Evolutionary conservation across 768 basidiomycete species (phyloP), one percentile per base, ranked within the genome.

Genomic region (Hemileccinum impolitum): DNA sequence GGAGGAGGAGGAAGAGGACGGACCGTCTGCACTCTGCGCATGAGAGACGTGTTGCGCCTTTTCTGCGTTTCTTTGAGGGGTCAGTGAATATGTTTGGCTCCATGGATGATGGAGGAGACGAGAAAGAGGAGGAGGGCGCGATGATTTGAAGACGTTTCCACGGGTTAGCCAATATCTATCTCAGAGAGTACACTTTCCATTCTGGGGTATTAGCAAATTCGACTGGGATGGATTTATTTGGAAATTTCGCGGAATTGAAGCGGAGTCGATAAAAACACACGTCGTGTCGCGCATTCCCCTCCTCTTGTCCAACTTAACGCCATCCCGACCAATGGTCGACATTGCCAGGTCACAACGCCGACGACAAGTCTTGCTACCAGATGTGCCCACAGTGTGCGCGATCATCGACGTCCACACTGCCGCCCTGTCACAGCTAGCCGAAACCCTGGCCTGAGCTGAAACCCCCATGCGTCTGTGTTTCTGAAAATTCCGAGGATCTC

Each of bases 11-110:
- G 40, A 28, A n/a, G 19, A 36, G 1, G 50, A 51, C 65, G 36
- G 52, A 84, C 87, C 87, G 78, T 63, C 87, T 76, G 61, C 87
- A 90, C 56, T 90, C 87, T 21, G 87, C 87, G 60, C 87, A 90
- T 12, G 85, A 87, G 39, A 89, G 75, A 37, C 87, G 78, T 6
- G 84, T 86, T 6, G 87, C 86, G 34, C 87, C 87, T 54, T 83
- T 84, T 63, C 82, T 73, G 30, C 81, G 75, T 61, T 82, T 83
- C 69, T 82, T 84, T 2, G 70, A 51, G 3, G 72, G 69, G 50
- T 63, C 67, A 4, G 71, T 56, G 36, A 63, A 64, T 17, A 58
- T 14, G 8, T 19, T 48, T 13, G 54, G 52, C 17, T 67, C 66
- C 66, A 67, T 67, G 21, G 23, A 7, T 8, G 35, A 36, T 13